Percentiles rank a stretch among this genome's conserved stretches.
These are phyloP conservation scores for Pneumocystis wakefieldiae DNA, from an alignment of 1,139 yeast genomes.

Conservation along the genomic window DNA sequence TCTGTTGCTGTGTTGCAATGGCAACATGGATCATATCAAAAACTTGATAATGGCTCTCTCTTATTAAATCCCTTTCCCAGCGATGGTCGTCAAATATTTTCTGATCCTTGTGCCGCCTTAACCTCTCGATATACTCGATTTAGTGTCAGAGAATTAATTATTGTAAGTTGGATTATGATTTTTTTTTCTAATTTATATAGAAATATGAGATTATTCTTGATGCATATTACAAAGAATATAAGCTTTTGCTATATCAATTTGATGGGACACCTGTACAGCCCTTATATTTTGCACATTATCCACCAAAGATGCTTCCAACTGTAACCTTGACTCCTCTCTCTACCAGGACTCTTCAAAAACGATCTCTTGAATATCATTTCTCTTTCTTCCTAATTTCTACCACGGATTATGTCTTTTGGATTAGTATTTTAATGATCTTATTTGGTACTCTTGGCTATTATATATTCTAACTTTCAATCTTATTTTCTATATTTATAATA, in stretches of 20 bases:
- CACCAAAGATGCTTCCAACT: slow-evolving; percentile 94
- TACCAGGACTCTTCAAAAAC: slow-evolving; percentile 14
- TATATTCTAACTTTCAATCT: neutral
- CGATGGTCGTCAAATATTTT: slow-evolving; percentile 83
- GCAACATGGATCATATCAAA: slow-evolving; percentile 76
- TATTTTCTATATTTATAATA: neutral
- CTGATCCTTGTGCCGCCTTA: slow-evolving; percentile 57
- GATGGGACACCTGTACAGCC: slow-evolving; percentile 83
- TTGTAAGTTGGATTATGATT: slow-evolving; percentile 26
- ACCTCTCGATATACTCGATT: slow-evolving; percentile 55
- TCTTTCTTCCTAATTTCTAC: slow-evolving; percentile 2
- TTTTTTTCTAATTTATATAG: slow-evolving; percentile 16
- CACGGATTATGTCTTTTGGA: slow-evolving; percentile 14
- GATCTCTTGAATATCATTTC: slow-evolving; percentile 10
- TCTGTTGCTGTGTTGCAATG: slow-evolving; percentile 66
- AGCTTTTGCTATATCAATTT: slow-evolving; percentile 57
- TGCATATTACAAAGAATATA: slow-evolving; percentile 67
- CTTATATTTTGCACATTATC: slow-evolving; percentile 74
- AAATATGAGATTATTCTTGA: slow-evolving; percentile 39
- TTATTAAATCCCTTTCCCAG: slow-evolving; percentile 58
- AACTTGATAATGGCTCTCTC: slow-evolving; percentile 50
- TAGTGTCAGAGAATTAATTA: slow-evolving; percentile 47
- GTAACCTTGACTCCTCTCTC: slow-evolving; percentile 21
- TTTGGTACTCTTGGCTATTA: slow-evolving; percentile 17
- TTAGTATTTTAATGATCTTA: slow-evolving; percentile 15